phyloP scores from a whole-genome alignment of 2,329 filamentous ascomycete species.

The Triangularia setosa region DNA sequence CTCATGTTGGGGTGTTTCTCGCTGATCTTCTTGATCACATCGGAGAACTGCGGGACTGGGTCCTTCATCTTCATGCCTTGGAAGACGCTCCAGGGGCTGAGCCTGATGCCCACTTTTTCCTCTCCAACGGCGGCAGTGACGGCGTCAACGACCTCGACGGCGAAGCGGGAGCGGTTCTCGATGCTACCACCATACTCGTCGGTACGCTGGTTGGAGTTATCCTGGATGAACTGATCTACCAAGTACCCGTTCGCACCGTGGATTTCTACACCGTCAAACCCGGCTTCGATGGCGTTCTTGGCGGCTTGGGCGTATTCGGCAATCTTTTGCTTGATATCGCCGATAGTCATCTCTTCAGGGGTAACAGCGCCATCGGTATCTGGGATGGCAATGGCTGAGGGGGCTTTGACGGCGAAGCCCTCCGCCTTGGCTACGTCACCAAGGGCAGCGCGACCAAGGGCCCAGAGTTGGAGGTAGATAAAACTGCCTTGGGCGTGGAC shows the following conservation, averaged over 20 bases:
- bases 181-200: conserved; percentile 55
- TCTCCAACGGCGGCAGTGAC: conserved; percentile 38
- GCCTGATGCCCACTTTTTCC: conserved; percentile 45
- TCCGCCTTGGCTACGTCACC: conserved; percentile 30
- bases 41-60: conserved; percentile 21
- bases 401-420: conserved; percentile 35
- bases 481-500: conserved; percentile 59
- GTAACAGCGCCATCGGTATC: conserved; percentile 40
- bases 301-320: conserved; percentile 51
- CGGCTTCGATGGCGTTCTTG: conserved; percentile 43
- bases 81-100: conserved; percentile 53
- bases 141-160: conserved; percentile 51
- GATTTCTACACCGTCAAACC: conserved; percentile 44
- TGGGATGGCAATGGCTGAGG: conserved; percentile 38
- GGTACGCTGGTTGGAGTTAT: conserved; percentile 48
- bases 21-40: conserved; percentile 19
- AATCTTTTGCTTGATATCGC: conserved; percentile 53
- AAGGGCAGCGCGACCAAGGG: conserved; percentile 35
- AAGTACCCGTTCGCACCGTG: conserved; percentile 56
- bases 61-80: conserved; percentile 24
- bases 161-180: conserved; percentile 46
- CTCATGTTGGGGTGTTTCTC: conserved; percentile 38
- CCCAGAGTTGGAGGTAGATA: conserved; percentile 60
- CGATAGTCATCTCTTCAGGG: conserved; percentile 42
- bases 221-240: conserved; percentile 52